Evolutionary conservation across 1,284 basidiomycete species (phyloP).

Genomic region (Hypsizygus ulmarius): DNA sequence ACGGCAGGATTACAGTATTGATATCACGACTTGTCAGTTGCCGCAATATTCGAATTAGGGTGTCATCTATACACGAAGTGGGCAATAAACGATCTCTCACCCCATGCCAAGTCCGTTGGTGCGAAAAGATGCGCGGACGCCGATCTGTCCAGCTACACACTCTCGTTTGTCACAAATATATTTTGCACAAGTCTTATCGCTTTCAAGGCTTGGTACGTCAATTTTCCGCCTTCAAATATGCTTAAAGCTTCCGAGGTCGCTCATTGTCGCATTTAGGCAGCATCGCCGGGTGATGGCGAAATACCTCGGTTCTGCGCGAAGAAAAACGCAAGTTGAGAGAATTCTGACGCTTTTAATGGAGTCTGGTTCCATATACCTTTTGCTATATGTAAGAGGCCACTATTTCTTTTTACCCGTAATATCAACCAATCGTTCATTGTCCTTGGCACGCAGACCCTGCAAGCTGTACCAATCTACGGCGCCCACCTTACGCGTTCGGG

Average conservation of each 20-base stretch:
- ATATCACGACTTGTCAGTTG: slow-evolving; percentile 11
- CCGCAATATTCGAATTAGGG: slow-evolving; percentile 27
- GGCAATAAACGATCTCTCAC: slow-evolving; percentile 20
- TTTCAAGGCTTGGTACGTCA: slow-evolving; percentile 24
- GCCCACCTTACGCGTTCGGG: slow-evolving; percentile 19
- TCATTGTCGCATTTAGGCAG: slow-evolving; percentile 14
- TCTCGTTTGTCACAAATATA: slow-evolving; percentile 29
- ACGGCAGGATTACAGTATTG: background rate
- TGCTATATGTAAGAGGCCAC: slow-evolving; percentile 23
- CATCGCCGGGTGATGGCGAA: slow-evolving; percentile 24
- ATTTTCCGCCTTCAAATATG: background rate
- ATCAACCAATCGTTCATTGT: slow-evolving; percentile 1
- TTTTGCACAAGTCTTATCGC: slow-evolving; percentile 28
- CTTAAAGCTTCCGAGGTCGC: background rate
- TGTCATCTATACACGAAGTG: slow-evolving; percentile 25
- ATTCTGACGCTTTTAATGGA: slow-evolving; percentile 26
- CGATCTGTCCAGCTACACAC: slow-evolving; percentile 27
- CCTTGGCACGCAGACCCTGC: slow-evolving; percentile 22
- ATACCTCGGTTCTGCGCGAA: slow-evolving; percentile 21
- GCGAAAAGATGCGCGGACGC: slow-evolving; percentile 24
- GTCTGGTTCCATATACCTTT: slow-evolving; percentile 26
- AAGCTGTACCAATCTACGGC: slow-evolving; percentile 30
- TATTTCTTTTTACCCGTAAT: background rate
- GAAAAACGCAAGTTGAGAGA: slow-evolving; percentile 26
- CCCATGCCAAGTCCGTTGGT: slow-evolving; percentile 25